Percentiles rank a stretch among this genome's conserved stretches.
phyloP scores from a whole-genome alignment of 1,139 yeast species.

The Yamadazyma atlantica region DNA sequence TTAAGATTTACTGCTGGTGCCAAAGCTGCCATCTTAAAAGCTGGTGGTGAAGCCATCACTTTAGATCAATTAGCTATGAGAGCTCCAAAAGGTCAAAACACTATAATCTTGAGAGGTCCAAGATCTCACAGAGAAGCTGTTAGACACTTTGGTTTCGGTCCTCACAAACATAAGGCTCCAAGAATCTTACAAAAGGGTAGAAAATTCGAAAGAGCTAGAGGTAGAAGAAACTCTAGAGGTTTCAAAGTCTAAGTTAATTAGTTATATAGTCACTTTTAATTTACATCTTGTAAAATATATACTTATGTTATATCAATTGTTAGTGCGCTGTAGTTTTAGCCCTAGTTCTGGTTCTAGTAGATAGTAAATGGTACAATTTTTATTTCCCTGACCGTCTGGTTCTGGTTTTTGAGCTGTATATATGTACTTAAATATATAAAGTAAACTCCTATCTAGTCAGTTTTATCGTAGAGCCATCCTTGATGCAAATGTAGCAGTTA shows the following conservation, averaged over 20 bases:
- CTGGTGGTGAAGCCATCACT: constrained; percentile 99
- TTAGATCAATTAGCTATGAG: constrained; percentile 98
- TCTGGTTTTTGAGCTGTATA: too few relatives aligned
- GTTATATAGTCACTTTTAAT: background rate
- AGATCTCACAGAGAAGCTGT: constrained; percentile 99
- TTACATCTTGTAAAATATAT: constrained; percentile 1
- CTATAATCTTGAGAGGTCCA: constrained; percentile 97
- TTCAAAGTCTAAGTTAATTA: constrained; percentile 89
- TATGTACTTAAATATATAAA: too few relatives aligned
- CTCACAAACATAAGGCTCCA: constrained; percentile 99
- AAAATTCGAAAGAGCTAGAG: constrained; percentile 99
- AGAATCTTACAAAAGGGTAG: constrained; percentile 96
- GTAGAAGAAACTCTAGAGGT: constrained; percentile 99
- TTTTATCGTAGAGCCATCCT: too few relatives aligned
- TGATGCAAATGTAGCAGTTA: too few relatives aligned
- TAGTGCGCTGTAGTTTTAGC: background rate
- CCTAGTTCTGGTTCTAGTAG: too few relatives aligned
- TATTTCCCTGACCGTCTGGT: too few relatives aligned
- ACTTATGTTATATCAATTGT: background rate
- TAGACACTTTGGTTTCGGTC: constrained; percentile 99
- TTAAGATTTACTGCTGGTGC: constrained; percentile 99
- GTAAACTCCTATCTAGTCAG: too few relatives aligned
- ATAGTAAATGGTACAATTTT: too few relatives aligned
- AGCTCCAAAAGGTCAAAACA: constrained; percentile 99
- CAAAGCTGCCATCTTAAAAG: constrained; percentile 94